These are phyloP conservation scores for Podaxis sp. DNA, from an alignment of 768 basidiomycete species.

Conservation along the genomic window DNA sequence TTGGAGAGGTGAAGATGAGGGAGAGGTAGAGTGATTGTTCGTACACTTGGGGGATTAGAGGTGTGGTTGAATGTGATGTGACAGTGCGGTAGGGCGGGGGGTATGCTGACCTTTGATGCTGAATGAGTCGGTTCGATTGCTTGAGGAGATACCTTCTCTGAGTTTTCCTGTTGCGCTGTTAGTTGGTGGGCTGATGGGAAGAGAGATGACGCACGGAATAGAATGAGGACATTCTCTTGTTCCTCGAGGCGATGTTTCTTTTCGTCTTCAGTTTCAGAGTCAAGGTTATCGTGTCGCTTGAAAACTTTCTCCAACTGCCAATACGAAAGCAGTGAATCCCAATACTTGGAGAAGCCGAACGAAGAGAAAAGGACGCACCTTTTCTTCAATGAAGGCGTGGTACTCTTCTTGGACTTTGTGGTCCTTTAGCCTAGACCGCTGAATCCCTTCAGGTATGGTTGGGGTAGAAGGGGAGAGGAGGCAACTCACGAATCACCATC, in stretches of 20 bases:
- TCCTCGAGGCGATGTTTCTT: slow-evolving; percentile 46
- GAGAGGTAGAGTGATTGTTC: slow-evolving; percentile 72
- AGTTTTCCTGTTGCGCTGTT: slow-evolving; percentile 56
- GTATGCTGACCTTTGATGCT: slow-evolving; percentile 60
- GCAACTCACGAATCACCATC: slow-evolving; percentile 71
- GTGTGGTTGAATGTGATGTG: background rate
- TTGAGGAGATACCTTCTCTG: slow-evolving; percentile 69
- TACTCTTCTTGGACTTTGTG: slow-evolving; percentile 64
- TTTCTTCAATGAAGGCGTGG: slow-evolving; percentile 59
- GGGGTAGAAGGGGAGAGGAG: slow-evolving; percentile 4
- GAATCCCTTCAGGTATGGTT: slow-evolving; percentile 28
- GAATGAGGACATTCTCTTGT: slow-evolving; percentile 68
- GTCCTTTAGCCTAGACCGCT: slow-evolving; percentile 58
- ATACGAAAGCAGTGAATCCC: background rate
- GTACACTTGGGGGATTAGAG: slow-evolving; percentile 46
- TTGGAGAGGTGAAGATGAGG: slow-evolving; percentile 57
- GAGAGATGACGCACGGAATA: slow-evolving; percentile 56
- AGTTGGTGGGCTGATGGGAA: background rate
- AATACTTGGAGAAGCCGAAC: background rate
- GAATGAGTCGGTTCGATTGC: slow-evolving; percentile 58
- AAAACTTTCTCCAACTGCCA: slow-evolving; percentile 51
- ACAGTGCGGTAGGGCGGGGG: background rate
- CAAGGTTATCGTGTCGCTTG: slow-evolving; percentile 31
- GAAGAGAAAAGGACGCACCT: slow-evolving; percentile 41
- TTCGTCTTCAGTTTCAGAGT: slow-evolving; percentile 31